Conservation (phyloP, 768 basidiomycete species). For the Lentinula raphanica region DNA sequence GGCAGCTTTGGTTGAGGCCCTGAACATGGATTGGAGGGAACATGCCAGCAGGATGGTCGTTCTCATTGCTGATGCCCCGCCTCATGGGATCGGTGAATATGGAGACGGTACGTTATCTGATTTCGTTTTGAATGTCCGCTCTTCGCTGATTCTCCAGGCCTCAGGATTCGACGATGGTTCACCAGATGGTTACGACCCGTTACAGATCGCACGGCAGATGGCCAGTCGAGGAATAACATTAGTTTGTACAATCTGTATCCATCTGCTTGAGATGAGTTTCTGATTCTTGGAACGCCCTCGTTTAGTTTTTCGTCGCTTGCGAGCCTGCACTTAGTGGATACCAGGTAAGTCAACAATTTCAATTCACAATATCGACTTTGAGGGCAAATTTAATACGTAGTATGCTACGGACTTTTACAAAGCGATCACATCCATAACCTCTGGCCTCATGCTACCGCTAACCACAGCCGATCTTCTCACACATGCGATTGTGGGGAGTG, state of each 20-base stretch:
- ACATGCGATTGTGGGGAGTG: slow-evolving; percentile 94
- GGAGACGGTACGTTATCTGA: slow-evolving; percentile 69
- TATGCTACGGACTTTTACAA: slow-evolving; percentile 93
- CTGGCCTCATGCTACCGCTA: slow-evolving; percentile 92
- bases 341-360: slow-evolving; percentile 46
- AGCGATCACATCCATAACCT: slow-evolving; percentile 88
- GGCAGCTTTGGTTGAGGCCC: slow-evolving; percentile 79
- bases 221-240: slow-evolving; percentile 86
- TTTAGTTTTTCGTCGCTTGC: slow-evolving; percentile 97
- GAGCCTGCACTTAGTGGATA: slow-evolving; percentile 94
- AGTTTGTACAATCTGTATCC: slow-evolving; percentile 37
- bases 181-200: slow-evolving; percentile 89
- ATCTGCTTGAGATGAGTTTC: background rate
- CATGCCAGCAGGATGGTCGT: slow-evolving; percentile 93
- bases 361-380: slow-evolving; percentile 10
- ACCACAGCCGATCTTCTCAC: slow-evolving; percentile 93
- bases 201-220: slow-evolving; percentile 85
- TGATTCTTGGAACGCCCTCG: slow-evolving; percentile 5
- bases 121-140: slow-evolving; percentile 6
- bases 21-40: slow-evolving; percentile 88
- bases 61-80: slow-evolving; percentile 94
- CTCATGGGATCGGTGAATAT: slow-evolving; percentile 95
- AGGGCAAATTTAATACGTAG: slow-evolving; percentile 36
- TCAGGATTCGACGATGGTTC: slow-evolving; percentile 90
- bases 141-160: slow-evolving; percentile 8